Conservation (phyloP, 2,329 filamentous ascomycete species). For the Aspergillus floridensis region DNA sequence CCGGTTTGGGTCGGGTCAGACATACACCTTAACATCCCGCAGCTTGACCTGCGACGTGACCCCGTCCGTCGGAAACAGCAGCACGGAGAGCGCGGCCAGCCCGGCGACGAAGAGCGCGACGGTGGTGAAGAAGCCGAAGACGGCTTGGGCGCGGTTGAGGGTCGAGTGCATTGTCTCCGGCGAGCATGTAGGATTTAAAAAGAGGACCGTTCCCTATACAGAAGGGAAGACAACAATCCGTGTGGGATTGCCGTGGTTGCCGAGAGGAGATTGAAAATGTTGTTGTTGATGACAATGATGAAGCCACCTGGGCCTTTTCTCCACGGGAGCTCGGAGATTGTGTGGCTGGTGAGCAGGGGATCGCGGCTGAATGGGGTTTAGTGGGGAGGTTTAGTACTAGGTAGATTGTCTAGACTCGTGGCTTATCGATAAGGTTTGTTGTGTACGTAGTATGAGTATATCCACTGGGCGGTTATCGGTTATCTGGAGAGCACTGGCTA, state of each 20-base stretch:
- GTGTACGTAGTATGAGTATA: too few species aligned
- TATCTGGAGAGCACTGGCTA: background rate
- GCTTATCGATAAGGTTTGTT: background rate
- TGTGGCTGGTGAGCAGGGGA: too few species aligned
- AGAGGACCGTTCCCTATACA: background rate
- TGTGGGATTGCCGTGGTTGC: too few species aligned
- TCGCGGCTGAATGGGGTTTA: slow-evolving; percentile 8
- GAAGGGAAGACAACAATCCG: too few species aligned
- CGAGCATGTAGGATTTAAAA: too few species aligned
- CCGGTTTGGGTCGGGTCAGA: too few species aligned
- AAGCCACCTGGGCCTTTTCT: slow-evolving; percentile 22
- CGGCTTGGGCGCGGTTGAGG: slow-evolving; percentile 79
- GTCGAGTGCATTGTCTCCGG: slow-evolving; percentile 73
- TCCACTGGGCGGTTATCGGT: too few species aligned
- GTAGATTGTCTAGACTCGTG: too few species aligned
- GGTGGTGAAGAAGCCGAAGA: slow-evolving; percentile 97
- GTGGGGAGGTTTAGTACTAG: slow-evolving; percentile 16
- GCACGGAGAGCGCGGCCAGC: slow-evolving; percentile 76
- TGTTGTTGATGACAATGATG: background rate
- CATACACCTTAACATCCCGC: slow-evolving; percentile 79
- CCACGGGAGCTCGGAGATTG: too few species aligned
- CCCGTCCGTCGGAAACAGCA: slow-evolving; percentile 54
- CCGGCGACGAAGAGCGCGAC: slow-evolving; percentile 78
- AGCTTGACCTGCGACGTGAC: slow-evolving; percentile 53
- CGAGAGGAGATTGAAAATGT: too few species aligned